Evolutionary conservation across 257 asterid genomes (phyloP).

Genomic region (Capsicum pubescens): DNA sequence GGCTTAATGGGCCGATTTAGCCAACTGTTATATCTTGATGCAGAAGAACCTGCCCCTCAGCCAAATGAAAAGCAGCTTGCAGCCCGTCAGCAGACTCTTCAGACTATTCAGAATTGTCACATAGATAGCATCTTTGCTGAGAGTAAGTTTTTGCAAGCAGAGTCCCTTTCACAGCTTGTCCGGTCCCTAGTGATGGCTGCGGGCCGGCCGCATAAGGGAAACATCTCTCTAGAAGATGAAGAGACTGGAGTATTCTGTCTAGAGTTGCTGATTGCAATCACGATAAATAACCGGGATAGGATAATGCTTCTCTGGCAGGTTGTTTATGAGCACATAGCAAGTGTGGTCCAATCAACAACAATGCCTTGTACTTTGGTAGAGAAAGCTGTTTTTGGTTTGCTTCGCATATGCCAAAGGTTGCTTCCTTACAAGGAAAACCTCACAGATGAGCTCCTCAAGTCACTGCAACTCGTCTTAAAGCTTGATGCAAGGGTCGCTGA

Average conservation of each 20-base stretch:
- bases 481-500: slow-evolving; percentile 98
- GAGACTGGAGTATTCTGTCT: slow-evolving; percentile 77
- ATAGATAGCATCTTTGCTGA: slow-evolving; percentile 85
- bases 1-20: slow-evolving; percentile 90
- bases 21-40: slow-evolving; percentile 74
- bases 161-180: slow-evolving; percentile 79
- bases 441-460: slow-evolving; percentile 86
- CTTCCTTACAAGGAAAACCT: slow-evolving; percentile 95
- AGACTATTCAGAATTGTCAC: slow-evolving; percentile 78
- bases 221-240: slow-evolving; percentile 62
- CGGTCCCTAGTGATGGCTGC: slow-evolving; percentile 78
- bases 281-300: slow-evolving; percentile 81
- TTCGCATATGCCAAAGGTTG: slow-evolving; percentile 85
- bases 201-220: slow-evolving; percentile 62
- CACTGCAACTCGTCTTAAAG: slow-evolving; percentile 82
- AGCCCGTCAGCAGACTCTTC: slow-evolving; percentile 72
- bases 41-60: slow-evolving; percentile 79
- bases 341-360: slow-evolving; percentile 73
- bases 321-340: slow-evolving; percentile 82
- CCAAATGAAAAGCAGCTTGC: slow-evolving; percentile 87
- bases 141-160: slow-evolving; percentile 89
- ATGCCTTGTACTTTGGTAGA: slow-evolving; percentile 94
- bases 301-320: slow-evolving; percentile 90
- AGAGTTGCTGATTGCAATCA: slow-evolving; percentile 81
- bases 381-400: slow-evolving; percentile 91